Percentiles rank a stretch among this genome's conserved stretches.
phyloP scores from a whole-genome alignment of 2,329 filamentous ascomycete species.

The Helicocarpus griseus region DNA sequence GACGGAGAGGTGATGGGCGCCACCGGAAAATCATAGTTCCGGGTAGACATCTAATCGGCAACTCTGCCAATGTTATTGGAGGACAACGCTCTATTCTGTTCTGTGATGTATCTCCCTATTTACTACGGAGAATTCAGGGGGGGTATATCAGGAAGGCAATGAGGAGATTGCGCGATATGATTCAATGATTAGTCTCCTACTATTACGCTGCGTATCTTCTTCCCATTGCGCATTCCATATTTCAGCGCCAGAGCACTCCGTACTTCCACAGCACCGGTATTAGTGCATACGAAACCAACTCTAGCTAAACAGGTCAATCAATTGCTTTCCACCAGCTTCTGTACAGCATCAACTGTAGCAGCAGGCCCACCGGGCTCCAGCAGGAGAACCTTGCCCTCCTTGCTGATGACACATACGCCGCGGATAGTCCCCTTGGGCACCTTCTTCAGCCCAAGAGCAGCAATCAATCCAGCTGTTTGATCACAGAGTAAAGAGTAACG shows the following conservation, averaged over 20 bases:
- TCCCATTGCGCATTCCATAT: no score
- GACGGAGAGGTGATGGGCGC: neutral
- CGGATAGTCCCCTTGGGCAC: conserved; percentile 66
- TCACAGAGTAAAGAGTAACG: conserved; percentile 87
- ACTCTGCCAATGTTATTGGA: no score
- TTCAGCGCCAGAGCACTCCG: no score
- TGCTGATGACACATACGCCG: conserved; percentile 80
- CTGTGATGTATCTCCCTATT: no score
- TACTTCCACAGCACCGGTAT: no score
- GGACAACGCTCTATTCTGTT: no score
- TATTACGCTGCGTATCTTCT: no score
- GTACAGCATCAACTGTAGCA: conserved; percentile 66
- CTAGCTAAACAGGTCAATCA: neutral
- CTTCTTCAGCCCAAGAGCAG: conserved; percentile 85
- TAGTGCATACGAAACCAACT: neutral
- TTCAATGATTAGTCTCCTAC: no score
- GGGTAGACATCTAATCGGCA: neutral
- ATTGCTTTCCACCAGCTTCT: conserved; percentile 53
- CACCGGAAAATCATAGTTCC: neutral
- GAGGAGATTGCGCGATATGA: no score
- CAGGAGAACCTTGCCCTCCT: conserved; percentile 68
- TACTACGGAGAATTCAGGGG: no score
- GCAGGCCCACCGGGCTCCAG: conserved; percentile 66
- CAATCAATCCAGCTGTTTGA: conserved; percentile 61
- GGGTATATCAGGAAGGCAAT: no score